Evolutionary conservation across 2,329 filamentous ascomycete genomes (phyloP), one percentile per base, ranked within the genome.

Genomic region (Atkinsonella texensis): DNA sequence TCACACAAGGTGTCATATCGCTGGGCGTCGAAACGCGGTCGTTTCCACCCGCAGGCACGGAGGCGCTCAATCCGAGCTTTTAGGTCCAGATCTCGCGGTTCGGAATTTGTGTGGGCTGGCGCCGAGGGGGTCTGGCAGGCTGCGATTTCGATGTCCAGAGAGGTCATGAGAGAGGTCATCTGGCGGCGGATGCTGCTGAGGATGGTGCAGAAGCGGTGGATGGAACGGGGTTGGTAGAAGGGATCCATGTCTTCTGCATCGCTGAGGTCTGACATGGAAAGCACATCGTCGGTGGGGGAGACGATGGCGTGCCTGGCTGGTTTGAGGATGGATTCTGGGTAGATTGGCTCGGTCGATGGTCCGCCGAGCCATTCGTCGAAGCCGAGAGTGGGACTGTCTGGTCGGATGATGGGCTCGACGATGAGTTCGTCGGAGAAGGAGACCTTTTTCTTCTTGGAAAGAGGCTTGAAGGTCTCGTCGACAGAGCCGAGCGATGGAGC

Each of bases 371-470:
- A 65, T 56, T 74, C 73, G 49, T 76, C 74, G 52, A 78, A 73
- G 11, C 79, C 79, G 6, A 82, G 71, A 0, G 79, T 82, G 1
- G 79, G 79, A 3, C 78, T 81, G 57, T 82, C 79, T 0, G 78
- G 79, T 9, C 79, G 75, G 54, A 79, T 70, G 33, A 73, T 65
- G 18, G 75, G 74, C 57, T 77, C 68, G 15, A 66, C 64, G 15
- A 65, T 56, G 12, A 60, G 61, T n/a, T 55, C 57, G 23, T 69
- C 63, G 38, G 56, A 60, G 52, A 70, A 73, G 39, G 63, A 65
- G 33, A 71, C 68, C 20, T 66, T 66, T 59, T 71, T 71, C 62
- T 68, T 70, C 38, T 62, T 64, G 15, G 63, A 60, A 6, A 40
- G 28, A 15, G 45, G 51, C 32, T 54, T 48, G 45, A 57, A 56